phyloP scores from a whole-genome alignment of 768 basidiomycete genomes.

The Rhodotorula kratochvilovae region DNA sequence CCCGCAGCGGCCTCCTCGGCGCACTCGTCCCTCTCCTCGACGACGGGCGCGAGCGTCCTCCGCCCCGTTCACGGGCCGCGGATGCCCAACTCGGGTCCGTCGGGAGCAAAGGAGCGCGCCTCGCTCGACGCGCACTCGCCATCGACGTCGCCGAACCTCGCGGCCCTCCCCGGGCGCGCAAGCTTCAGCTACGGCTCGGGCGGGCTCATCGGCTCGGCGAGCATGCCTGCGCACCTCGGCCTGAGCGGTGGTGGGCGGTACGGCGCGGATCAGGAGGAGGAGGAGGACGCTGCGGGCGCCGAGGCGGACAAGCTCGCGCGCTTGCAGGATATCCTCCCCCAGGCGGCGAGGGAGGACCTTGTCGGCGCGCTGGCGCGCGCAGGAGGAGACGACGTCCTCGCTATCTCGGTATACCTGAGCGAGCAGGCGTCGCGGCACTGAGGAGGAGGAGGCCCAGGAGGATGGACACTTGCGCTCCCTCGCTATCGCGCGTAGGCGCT shows the following conservation, averaged over 20 bases:
- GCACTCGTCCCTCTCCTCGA: not conserved
- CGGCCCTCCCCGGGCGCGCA: not conserved
- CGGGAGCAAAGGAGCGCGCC: not conserved
- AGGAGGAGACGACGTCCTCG: slow-evolving; percentile 24
- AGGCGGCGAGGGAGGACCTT: slow-evolving; percentile 11
- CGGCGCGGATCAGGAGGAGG: not conserved
- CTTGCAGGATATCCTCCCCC: slow-evolving; percentile 24
- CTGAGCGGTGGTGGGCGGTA: not conserved
- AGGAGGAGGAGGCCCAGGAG: not conserved
- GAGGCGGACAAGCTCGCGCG: slow-evolving; percentile 4
- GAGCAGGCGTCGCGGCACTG: not conserved
- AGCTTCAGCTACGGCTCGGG: not conserved
- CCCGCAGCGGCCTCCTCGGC: not conserved
- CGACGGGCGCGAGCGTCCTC: not conserved
- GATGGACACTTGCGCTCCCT: too few relatives aligned
- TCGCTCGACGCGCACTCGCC: slow-evolving; percentile 11
- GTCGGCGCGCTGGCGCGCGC: not conserved
- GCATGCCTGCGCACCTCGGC: not conserved
- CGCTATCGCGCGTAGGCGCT: too few relatives aligned
- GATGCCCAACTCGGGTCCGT: not conserved
- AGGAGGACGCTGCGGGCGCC: not conserved
- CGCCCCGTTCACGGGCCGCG: not conserved
- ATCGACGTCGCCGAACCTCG: not conserved
- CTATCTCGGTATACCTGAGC: slow-evolving; percentile 19
- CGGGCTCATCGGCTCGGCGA: not conserved